Conservation (phyloP, 2,329 filamentous ascomycete species). For the Tolypocladium inflatum region DNA sequence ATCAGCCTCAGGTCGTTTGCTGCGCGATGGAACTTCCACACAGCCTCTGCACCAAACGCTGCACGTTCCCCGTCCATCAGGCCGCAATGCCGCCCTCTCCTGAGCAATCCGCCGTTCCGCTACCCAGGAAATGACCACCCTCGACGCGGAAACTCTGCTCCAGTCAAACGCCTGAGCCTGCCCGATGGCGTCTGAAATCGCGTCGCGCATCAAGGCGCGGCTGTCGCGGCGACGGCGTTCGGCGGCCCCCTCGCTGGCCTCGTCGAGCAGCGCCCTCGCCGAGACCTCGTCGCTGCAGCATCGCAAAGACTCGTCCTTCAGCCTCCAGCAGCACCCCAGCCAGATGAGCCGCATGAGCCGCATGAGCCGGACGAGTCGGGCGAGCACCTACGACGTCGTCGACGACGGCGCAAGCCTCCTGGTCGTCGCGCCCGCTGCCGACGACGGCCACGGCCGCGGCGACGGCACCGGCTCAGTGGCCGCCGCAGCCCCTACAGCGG, state of each 20-base stretch:
- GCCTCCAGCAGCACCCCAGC: constrained; percentile 1
- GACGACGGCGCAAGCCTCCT: background rate
- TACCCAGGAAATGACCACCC: background rate
- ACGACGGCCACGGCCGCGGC: background rate
- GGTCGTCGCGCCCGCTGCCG: background rate
- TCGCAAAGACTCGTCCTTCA: constrained; percentile 8
- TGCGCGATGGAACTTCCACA: background rate
- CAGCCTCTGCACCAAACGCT: background rate
- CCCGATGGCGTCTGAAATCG: constrained; percentile 33
- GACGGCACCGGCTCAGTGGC: background rate
- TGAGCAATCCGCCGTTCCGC: background rate
- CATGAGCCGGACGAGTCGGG: background rate
- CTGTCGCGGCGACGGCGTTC: constrained; percentile 33
- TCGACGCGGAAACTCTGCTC: background rate
- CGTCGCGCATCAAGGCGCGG: constrained; percentile 36
- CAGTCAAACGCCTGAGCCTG: background rate
- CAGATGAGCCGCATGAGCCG: constrained; percentile 1
- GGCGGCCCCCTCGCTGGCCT: constrained; percentile 23
- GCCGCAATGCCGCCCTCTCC: background rate
- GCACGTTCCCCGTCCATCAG: background rate
- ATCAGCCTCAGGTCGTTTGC: background rate
- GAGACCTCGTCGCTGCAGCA: constrained; percentile 8
- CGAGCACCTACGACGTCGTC: background rate
- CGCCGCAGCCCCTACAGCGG: background rate
- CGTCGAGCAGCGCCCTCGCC: constrained; percentile 17